Evolutionary conservation across 2,329 filamentous ascomycete species (phyloP).

Genomic region (Hypoxylon sp.): DNA sequence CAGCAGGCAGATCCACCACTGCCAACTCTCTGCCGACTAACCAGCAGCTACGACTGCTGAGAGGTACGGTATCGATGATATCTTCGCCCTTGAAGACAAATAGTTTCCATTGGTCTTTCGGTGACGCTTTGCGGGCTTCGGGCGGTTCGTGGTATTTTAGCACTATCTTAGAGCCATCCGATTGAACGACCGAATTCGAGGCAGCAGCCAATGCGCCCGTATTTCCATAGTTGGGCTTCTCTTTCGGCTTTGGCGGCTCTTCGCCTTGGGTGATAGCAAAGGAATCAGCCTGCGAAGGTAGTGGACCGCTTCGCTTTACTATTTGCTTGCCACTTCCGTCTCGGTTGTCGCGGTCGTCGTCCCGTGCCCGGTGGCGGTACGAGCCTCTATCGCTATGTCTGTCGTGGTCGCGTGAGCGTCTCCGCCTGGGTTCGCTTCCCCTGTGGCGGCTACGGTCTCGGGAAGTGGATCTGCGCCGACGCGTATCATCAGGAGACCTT

Average conservation of each 20-base stretch:
- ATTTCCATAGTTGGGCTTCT: conserved; percentile 88
- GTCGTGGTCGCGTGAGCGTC: conserved; percentile 55
- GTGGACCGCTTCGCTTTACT: conserved; percentile 62
- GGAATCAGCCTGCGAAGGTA: conserved; percentile 73
- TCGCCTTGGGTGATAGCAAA: conserved; percentile 70
- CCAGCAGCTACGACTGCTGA: conserved; percentile 88
- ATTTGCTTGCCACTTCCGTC: conserved; percentile 50
- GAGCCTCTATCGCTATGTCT: conserved; percentile 49
- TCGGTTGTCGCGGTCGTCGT: conserved; percentile 44
- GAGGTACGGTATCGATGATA: conserved; percentile 84
- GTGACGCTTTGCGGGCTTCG: conserved; percentile 89
- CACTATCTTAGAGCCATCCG: conserved; percentile 80
- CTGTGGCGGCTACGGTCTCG: conserved; percentile 51
- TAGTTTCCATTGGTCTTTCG: conserved; percentile 86
- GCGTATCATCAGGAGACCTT: conserved; percentile 49
- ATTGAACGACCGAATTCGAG: conserved; percentile 82
- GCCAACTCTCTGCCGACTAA: conserved; percentile 84
- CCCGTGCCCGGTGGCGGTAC: conserved; percentile 46
- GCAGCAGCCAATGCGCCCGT: conserved; percentile 89
- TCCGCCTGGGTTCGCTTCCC: conserved; percentile 50
- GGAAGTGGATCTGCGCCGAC: conserved; percentile 47
- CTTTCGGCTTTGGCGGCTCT: conserved; percentile 73
- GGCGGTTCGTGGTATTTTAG: conserved; percentile 97
- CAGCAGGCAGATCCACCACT: conserved; percentile 86
- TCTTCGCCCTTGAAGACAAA: conserved; percentile 92